These are phyloP conservation scores for Acacia crassicarpa DNA, from an alignment of 306 rosid genomes.

Conservation along the genomic window DNA sequence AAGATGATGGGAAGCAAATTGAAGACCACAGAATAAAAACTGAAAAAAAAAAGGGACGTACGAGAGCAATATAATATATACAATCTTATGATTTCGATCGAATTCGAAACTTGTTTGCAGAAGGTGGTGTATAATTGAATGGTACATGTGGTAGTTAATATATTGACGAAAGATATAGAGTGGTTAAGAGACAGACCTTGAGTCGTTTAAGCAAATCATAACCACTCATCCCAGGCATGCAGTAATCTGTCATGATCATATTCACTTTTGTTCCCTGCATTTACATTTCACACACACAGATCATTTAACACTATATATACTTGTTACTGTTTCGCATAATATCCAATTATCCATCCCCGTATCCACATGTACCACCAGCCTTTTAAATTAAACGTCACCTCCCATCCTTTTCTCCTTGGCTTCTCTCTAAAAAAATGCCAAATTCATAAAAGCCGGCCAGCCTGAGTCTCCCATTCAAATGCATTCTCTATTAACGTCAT, in stretches of 20 bases:
- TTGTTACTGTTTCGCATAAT: background rate
- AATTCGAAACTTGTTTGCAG: constrained; percentile 8
- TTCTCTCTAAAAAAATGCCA: background rate
- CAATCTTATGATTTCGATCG: constrained; percentile 27
- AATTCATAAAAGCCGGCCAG: background rate
- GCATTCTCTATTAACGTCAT: background rate
- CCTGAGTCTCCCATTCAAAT: background rate
- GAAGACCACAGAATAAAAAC: background rate
- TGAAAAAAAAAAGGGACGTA: background rate
- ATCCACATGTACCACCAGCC: background rate
- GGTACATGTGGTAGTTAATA: constrained; percentile 11
- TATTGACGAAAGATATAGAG: background rate
- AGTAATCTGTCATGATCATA: constrained; percentile 97
- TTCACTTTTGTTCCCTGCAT: constrained; percentile 86
- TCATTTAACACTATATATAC: background rate
- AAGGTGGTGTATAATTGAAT: background rate
- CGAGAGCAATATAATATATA: constrained; percentile 15
- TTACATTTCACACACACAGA: background rate
- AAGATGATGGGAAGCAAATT: constrained; percentile 3
- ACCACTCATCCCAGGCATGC: constrained; percentile 99
- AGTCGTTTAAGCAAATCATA: constrained; percentile 91
- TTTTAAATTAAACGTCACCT: background rate
- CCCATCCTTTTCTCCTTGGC: background rate
- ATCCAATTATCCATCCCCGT: background rate
- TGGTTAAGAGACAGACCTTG: constrained; percentile 58